Conservation (phyloP, 805 yeast species). For the Ogataea paraovalis region DNA sequence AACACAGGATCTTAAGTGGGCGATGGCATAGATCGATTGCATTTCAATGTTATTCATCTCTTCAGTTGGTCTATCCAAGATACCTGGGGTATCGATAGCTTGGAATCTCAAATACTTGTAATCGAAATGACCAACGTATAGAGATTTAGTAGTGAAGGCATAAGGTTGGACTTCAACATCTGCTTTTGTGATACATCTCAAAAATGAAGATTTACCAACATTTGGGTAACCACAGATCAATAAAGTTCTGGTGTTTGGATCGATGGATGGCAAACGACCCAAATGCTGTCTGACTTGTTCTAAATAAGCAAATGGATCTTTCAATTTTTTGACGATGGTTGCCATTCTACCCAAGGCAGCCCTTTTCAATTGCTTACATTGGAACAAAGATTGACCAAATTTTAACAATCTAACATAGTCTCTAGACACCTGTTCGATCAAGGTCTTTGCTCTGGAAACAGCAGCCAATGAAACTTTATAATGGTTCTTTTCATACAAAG, state of each 20-base stretch:
- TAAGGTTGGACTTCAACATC: slow-evolving; percentile 99
- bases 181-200: slow-evolving; percentile 90
- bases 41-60: slow-evolving; percentile 99
- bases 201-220: slow-evolving; percentile 96
- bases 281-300: slow-evolving; percentile 99
- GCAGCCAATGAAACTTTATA: slow-evolving; percentile 96
- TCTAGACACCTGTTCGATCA: slow-evolving; percentile 93
- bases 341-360: slow-evolving; percentile 99
- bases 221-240: slow-evolving; percentile 98
- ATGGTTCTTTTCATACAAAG: slow-evolving; percentile 96
- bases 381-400: slow-evolving; percentile 96
- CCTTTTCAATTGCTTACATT: slow-evolving; percentile 96
- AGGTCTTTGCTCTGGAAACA: slow-evolving; percentile 85
- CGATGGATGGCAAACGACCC: slow-evolving; percentile 96
- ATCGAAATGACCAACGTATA: slow-evolving; percentile 98
- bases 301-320: slow-evolving; percentile 87
- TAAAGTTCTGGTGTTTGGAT: slow-evolving; percentile 97
- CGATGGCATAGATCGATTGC: slow-evolving; percentile 99
- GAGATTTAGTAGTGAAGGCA: slow-evolving; percentile 96
- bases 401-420: slow-evolving; percentile 92
- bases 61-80: slow-evolving; percentile 96
- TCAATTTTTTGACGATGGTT: slow-evolving; percentile 89
- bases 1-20: slow-evolving; percentile 95
- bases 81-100: slow-evolving; percentile 99
- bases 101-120: slow-evolving; percentile 96